Evolutionary conservation across 306 rosid genomes (phyloP).

Genomic region (Sophora flavescens): DNA sequence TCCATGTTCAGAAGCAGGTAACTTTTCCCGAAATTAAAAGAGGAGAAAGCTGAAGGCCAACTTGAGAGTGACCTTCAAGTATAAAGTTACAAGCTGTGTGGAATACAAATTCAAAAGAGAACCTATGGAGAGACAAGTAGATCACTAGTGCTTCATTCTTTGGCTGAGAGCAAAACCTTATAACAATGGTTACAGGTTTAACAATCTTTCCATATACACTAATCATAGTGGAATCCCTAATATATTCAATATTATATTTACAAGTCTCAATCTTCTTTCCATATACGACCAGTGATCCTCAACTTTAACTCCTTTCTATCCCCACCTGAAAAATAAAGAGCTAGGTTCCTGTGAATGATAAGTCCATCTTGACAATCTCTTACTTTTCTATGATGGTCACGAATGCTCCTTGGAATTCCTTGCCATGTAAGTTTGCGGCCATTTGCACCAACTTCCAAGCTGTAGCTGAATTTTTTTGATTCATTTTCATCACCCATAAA

Average conservation of each 20-base stretch:
- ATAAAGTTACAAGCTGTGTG: conserved; percentile 24
- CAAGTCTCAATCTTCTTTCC: conserved; percentile 88
- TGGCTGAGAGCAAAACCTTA: conserved; percentile 45
- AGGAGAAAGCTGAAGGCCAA: neutral
- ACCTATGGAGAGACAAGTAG: conserved; percentile 33
- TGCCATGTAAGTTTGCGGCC: conserved; percentile 95
- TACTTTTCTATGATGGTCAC: conserved; percentile 83
- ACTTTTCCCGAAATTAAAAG: neutral
- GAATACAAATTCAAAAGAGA: conserved; percentile 20
- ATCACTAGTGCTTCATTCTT: conserved; percentile 41
- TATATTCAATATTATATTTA: conserved; percentile 30
- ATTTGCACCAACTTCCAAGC: conserved; percentile 90
- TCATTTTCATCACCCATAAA: conserved; percentile 93
- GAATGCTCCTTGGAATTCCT: conserved; percentile 93
- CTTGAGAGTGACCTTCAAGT: neutral
- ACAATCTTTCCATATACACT: conserved; percentile 49
- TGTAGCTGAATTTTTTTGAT: conserved; percentile 85
- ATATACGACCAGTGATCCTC: conserved; percentile 92
- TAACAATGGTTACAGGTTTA: conserved; percentile 40
- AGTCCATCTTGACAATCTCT: conserved; percentile 98
- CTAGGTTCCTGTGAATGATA: conserved; percentile 85
- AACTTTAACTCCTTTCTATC: conserved; percentile 81
- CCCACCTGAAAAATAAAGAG: conserved; percentile 90
- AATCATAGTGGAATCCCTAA: conserved; percentile 39
- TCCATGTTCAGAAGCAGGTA: neutral